A percentile compares a stretch with the other conserved stretches of the same genome.
Conservation (phyloP, 2,329 filamentous ascomycete genomes). For the Colletotrichum liriopes region DNA sequence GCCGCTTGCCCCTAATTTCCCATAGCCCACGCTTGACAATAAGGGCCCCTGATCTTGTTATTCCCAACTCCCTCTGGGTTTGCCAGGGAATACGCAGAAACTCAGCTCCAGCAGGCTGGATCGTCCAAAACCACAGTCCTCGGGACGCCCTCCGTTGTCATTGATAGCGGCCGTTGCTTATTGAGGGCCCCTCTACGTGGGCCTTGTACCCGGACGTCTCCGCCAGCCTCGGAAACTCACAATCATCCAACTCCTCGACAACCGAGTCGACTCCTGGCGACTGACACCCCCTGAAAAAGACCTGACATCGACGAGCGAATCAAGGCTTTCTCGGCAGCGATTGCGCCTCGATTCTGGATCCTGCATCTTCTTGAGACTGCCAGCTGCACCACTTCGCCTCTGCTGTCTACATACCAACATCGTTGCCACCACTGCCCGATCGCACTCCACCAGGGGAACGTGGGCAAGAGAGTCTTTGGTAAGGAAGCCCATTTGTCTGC, state of each 20-base stretch:
- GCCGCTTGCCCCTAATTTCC: not conserved
- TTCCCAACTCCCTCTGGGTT: not conserved
- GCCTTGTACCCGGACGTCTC: not conserved
- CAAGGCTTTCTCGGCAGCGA: conserved; percentile 16
- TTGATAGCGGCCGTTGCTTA: not conserved
- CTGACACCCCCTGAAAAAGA: not conserved
- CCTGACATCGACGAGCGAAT: conserved; percentile 2
- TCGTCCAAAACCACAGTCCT: not conserved
- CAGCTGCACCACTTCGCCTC: conserved; percentile 6
- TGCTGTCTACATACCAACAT: not conserved
- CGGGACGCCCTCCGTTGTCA: not conserved
- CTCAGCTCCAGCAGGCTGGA: conserved; percentile 17
- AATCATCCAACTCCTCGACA: not conserved
- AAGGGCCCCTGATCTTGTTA: conserved; percentile 10
- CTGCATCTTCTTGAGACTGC: conserved; percentile 3
- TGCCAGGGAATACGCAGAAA: conserved; percentile 10
- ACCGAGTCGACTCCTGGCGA: conserved; percentile 7
- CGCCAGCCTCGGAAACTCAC: conserved; percentile 1
- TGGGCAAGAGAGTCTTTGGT: not conserved
- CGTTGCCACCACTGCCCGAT: not conserved
- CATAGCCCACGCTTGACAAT: not conserved
- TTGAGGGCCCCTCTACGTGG: not conserved
- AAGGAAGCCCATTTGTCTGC: conserved; percentile 25
- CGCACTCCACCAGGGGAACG: conserved; percentile 14
- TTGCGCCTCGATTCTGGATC: conserved; percentile 33